Percentiles rank a stretch among this genome's conserved stretches.
Evolutionary conservation across 495 filamentous ascomycete genomes (phyloP).

Genomic region (Aspergillus campestris): DNA sequence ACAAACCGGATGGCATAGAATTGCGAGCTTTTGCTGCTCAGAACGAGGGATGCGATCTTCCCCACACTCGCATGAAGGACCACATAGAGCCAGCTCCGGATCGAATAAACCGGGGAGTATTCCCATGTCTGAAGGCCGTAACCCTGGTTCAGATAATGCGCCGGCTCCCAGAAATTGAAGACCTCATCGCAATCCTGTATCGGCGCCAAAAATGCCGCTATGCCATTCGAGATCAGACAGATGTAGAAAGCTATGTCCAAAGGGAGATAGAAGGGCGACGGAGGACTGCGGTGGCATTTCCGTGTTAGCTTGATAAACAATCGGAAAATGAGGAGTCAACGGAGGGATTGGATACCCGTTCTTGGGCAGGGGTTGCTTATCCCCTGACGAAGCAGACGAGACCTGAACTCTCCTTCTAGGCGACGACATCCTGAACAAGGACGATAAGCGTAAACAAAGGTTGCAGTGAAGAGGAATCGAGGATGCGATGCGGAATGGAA

Average conservation of each 20-base stretch:
- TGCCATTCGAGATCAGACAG: conserved; percentile 60
- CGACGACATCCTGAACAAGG: conserved; percentile 6
- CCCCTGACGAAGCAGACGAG: conserved; percentile 1
- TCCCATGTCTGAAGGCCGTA: conserved; percentile 98
- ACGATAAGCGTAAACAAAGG: too few species aligned
- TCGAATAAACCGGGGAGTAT: conserved; percentile 91
- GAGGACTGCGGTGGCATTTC: conserved; percentile 23
- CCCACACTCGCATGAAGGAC: conserved; percentile 70
- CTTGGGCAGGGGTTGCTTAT: conserved; percentile 16
- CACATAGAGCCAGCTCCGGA: conserved; percentile 93
- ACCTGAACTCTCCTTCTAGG: conserved; percentile 5
- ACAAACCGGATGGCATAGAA: conserved; percentile 79
- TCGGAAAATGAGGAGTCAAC: neutral
- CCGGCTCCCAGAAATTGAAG: conserved; percentile 99
- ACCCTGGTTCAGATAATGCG: conserved; percentile 88
- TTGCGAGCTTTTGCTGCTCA: conserved; percentile 52
- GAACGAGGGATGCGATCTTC: conserved; percentile 53
- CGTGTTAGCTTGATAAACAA: conserved; percentile 9
- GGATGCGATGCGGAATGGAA: too few species aligned
- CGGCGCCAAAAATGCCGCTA: conserved; percentile 76
- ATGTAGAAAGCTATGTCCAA: conserved; percentile 69
- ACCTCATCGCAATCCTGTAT: conserved; percentile 99
- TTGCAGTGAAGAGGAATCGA: too few species aligned
- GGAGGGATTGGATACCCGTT: conserved; percentile 17
- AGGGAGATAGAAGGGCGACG: conserved; percentile 55